Evolutionary conservation across 345 rosid species (phyloP).

Genomic region (Moricandia arvensis): DNA sequence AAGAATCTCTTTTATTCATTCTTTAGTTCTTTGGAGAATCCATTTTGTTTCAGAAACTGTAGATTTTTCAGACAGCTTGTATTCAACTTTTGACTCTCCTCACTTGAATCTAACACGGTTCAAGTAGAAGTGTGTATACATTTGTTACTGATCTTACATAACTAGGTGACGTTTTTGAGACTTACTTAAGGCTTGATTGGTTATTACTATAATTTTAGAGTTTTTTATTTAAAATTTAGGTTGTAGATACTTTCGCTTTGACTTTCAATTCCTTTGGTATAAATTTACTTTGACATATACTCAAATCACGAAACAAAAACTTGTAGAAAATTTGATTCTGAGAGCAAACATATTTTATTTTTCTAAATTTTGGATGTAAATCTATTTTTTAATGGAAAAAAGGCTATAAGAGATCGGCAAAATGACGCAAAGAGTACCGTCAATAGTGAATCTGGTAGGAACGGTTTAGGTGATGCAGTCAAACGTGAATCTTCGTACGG

Average conservation of each 20-base stretch:
- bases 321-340: no score
- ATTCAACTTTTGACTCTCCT: constrained; percentile 19
- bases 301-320: no score
- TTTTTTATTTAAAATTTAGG: constrained; percentile 15
- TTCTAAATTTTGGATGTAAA: no score
- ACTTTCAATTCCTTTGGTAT: not conserved
- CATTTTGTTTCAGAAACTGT: constrained; percentile 16
- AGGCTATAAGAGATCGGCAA: no score
- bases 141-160: constrained; percentile 22
- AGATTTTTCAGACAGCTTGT: not conserved
- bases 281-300: no score
- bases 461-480: no score
- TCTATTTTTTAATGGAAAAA: no score
- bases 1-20: constrained; percentile 21
- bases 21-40: constrained; percentile 27
- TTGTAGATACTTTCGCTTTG: constrained; percentile 37
- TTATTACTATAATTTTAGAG: no score
- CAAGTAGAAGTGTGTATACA: constrained; percentile 16
- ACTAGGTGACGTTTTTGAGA: not conserved
- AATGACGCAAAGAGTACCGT: no score
- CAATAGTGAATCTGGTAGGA: no score
- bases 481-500: no score
- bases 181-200: not conserved
- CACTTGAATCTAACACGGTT: not conserved
- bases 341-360: no score